Evolutionary conservation across 371 early-diverging fungal genomes (phyloP).

Genomic region (Dipsacomyces acuminosporus): DNA sequence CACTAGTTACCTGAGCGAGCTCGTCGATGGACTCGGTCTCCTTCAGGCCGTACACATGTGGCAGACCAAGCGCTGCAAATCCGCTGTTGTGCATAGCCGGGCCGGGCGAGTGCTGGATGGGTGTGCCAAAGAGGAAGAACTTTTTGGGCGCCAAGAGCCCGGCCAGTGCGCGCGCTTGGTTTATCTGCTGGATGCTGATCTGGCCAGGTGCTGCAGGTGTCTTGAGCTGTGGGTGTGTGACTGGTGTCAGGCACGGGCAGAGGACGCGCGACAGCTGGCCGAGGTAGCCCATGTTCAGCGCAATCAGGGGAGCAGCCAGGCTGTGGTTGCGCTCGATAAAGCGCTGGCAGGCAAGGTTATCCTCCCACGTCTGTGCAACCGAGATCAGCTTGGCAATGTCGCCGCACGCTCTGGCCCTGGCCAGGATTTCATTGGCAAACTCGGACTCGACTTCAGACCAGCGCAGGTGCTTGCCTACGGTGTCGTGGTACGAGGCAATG

Average conservation of each 20-base stretch:
- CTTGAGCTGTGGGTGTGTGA: conserved; percentile 80
- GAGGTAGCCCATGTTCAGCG: conserved; percentile 86
- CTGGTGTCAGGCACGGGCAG: conserved; percentile 84
- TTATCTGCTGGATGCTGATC: conserved; percentile 77
- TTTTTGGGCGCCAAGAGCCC: conserved; percentile 66
- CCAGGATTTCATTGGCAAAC: conserved; percentile 28
- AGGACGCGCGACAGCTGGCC: conserved; percentile 87
- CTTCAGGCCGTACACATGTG: conserved; percentile 65
- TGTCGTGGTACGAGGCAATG: conserved; percentile 90
- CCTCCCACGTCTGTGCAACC: conserved; percentile 62
- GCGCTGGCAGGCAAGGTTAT: conserved; percentile 71
- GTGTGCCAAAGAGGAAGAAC: conserved; percentile 87
- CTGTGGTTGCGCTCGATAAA: conserved; percentile 52
- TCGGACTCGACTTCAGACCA: conserved; percentile 27
- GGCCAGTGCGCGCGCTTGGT: conserved; percentile 60
- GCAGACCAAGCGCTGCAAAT: conserved; percentile 79
- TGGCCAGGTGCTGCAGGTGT: conserved; percentile 92
- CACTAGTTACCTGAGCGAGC: conserved; percentile 53
- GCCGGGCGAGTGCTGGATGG: conserved; percentile 84
- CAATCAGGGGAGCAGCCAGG: conserved; percentile 68
- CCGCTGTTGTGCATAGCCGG: conserved; percentile 91
- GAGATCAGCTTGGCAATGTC: conserved; percentile 93
- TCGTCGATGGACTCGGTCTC: conserved; percentile 57
- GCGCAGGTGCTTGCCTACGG: conserved; percentile 48
- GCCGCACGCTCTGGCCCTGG: conserved; percentile 52